Evolutionary conservation across 192 early-diverging fungal species (phyloP).

Genomic region (Powellomyces hirtus): DNA sequence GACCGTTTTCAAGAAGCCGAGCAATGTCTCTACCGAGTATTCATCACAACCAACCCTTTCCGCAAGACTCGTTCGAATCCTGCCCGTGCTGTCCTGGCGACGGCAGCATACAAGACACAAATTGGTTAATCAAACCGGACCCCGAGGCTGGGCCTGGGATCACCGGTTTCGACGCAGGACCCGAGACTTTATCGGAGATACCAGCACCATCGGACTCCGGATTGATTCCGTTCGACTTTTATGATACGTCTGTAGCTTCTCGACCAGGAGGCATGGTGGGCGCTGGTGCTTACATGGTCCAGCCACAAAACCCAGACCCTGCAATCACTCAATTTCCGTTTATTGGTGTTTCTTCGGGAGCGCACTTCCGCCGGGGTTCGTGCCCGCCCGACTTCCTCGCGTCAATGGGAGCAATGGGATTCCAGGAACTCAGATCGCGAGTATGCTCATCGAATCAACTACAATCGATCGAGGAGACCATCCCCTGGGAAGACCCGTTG

Average conservation of each 20-base stretch:
- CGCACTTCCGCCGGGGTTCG: slow-evolving; percentile 12
- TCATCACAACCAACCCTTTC: neutral
- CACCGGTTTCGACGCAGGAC: no score
- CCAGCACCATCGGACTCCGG: no score
- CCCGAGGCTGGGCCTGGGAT: no score
- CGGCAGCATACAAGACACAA: neutral
- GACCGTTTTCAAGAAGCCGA: neutral
- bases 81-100: neutral
- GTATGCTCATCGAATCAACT: neutral
- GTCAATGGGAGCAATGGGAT: neutral
- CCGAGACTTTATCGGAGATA: no score
- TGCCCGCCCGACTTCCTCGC: slow-evolving; percentile 21
- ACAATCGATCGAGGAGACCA: neutral
- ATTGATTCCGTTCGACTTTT: no score
- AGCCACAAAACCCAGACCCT: neutral
- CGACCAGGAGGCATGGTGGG: no score
- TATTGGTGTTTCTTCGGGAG: no score
- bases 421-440: neutral
- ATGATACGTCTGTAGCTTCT: no score
- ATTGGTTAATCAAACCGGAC: no score
- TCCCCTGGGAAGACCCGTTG: neutral
- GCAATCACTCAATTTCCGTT: neutral
- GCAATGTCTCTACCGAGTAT: neutral
- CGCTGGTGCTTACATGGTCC: no score
- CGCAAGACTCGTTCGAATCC: neutral